phyloP scores from a whole-genome alignment of 805 yeast species.

The Saccharomycopsis sp. region DNA sequence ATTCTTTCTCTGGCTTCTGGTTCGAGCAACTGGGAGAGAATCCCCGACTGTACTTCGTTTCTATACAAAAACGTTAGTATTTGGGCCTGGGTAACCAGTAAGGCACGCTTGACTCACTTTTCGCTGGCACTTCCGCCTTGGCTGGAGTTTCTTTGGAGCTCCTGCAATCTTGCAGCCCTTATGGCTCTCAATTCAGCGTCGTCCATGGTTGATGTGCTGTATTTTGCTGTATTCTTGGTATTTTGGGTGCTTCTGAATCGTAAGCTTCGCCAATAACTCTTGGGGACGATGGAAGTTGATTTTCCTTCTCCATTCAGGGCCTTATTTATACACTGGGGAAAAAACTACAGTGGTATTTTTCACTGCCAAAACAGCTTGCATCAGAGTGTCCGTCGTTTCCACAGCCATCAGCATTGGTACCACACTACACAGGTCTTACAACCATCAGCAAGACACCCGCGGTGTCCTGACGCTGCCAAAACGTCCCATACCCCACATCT shows the following conservation, averaged over 20 bases:
- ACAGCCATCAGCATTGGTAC: too few relatives aligned
- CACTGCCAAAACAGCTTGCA: too few relatives aligned
- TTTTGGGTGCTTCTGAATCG: background rate
- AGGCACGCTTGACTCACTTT: conserved; percentile 5
- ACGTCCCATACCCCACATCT: too few relatives aligned
- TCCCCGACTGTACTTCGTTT: background rate
- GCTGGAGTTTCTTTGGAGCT: conserved; percentile 57
- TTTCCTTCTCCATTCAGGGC: too few relatives aligned
- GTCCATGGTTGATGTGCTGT: conserved; percentile 46
- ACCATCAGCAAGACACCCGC: too few relatives aligned
- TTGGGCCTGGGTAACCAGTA: background rate
- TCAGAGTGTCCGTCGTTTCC: too few relatives aligned
- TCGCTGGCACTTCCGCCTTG: conserved; percentile 23
- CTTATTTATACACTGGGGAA: too few relatives aligned
- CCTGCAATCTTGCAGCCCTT: conserved; percentile 86
- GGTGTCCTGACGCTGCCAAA: too few relatives aligned
- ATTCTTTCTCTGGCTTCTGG: conserved; percentile 84
- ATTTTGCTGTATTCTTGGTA: background rate
- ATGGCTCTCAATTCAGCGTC: conserved; percentile 84
- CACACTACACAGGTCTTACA: too few relatives aligned
- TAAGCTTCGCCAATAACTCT: background rate
- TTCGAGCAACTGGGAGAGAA: conserved; percentile 56
- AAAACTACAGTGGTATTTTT: too few relatives aligned
- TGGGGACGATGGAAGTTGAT: background rate
- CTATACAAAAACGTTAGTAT: background rate